A percentile compares a stretch with the other conserved stretches of the same genome.
These are phyloP conservation scores for Rhytidiadelphus loreus DNA, from an alignment of 225 moss, liverwort and hornwort species.

Conservation along the genomic window DNA sequence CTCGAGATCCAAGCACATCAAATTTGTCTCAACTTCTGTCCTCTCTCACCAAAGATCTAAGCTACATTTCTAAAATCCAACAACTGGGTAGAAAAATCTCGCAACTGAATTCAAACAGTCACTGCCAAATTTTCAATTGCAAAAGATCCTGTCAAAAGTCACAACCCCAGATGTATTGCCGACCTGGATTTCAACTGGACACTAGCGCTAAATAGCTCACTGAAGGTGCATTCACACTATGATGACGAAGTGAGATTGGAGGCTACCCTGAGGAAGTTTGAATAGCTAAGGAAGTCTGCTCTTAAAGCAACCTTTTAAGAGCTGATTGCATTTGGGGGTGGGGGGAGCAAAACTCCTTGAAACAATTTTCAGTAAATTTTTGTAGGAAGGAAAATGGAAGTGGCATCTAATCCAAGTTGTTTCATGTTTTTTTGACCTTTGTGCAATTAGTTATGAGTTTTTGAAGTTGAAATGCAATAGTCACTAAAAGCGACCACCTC, in stretches of 20 bases:
- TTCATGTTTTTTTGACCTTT: background rate
- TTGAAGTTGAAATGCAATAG: background rate
- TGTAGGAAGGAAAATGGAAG: background rate
- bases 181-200: background rate
- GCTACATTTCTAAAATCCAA: background rate
- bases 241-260: too few species aligned
- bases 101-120: background rate
- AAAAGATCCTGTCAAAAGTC: background rate
- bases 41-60: background rate
- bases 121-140: background rate
- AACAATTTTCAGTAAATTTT: background rate
- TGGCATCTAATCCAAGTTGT: background rate
- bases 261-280: background rate
- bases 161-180: background rate
- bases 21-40: background rate
- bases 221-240: too few species aligned
- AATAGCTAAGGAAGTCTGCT: background rate
- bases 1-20: background rate
- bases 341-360: background rate
- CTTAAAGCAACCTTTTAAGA: background rate
- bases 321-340: background rate
- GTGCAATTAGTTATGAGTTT: background rate
- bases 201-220: background rate
- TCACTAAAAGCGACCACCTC: accelerated
- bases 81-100: background rate